Evolutionary conservation across 306 rosid species (phyloP), one percentile per base, ranked within the genome.

Genomic region (Prunus padus): DNA sequence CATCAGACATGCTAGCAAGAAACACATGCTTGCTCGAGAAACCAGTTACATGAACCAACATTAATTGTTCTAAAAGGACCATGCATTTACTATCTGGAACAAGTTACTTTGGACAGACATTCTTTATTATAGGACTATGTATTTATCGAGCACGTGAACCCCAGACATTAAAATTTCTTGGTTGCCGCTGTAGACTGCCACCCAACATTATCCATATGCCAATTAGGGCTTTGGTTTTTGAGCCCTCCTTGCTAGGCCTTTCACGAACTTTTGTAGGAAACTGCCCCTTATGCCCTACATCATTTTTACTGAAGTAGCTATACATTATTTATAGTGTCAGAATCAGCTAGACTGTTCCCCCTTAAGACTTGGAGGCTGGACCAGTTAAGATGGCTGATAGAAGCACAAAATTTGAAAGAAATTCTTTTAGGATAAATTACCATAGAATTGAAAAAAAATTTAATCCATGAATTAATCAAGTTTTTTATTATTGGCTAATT

Each of bases 401-500:
- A 26, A 61, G 18, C 66, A 52, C 11, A 42, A 42, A 15, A 19
- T n/a, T 20, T 22, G 40, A 26, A 26, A 61, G 42, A 28, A 26
- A 4, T 15, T 2, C 4, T 28, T 26, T 30, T 15, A 28, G 66
- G n/a, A 61, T 26, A 26, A 15, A 2, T 28, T 26, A 26, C 42
- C 11, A 2, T 26, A 61, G 9, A 28, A 61, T 26, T 59, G 18
- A 5, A 14, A 61, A 23, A 20, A 15, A 15, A 15, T 13, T 26
- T 25, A 11, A 61, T 14, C 8, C 37, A 26, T 14, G 66, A 61
- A 28, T 28, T 61, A 28, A 26, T 8, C 61, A 5, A n/a, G 61
- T 28, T 2, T 26, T 61, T 26, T 22, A 15, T 26, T 78, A 28
- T 33, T 71, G 73, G 47, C 77, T 76, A 57, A 72, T 59, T 63